Conservation (phyloP, 129 eudicot species). For the Tagetes erecta region DNA sequence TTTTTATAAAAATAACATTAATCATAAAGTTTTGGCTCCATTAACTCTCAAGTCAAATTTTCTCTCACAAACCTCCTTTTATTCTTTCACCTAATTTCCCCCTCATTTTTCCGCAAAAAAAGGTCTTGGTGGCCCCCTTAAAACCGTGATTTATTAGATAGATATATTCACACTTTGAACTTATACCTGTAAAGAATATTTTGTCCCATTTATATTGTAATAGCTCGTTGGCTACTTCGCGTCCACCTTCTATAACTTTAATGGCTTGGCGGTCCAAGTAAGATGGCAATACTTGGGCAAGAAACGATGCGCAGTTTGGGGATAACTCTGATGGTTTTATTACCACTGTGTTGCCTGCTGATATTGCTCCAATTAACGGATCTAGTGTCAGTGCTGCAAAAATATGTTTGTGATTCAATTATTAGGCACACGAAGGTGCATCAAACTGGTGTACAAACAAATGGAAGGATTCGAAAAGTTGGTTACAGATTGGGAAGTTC, state of each 20-base stretch:
- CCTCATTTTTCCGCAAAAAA: too few species aligned
- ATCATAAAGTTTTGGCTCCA: too few species aligned
- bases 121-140: too few species aligned
- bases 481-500: slow-evolving; percentile 87
- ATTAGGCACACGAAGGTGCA: background rate
- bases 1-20: too few species aligned
- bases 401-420: slow-evolving; percentile 2
- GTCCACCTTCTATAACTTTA: slow-evolving; percentile 78
- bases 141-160: too few species aligned
- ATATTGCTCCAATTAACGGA: slow-evolving; percentile 87
- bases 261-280: slow-evolving; percentile 79
- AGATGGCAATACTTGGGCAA: slow-evolving; percentile 53
- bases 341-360: slow-evolving; percentile 85
- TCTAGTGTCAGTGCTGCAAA: slow-evolving; percentile 75
- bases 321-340: slow-evolving; percentile 84
- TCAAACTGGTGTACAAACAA: background rate
- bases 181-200: slow-evolving; percentile 80
- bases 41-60: too few species aligned
- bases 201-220: slow-evolving; percentile 82
- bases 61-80: too few species aligned
- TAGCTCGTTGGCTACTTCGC: slow-evolving; percentile 46
- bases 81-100: too few species aligned
- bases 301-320: slow-evolving; percentile 72
- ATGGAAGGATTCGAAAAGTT: background rate
- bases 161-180: too few species aligned